phyloP scores from a whole-genome alignment of 108 stramenopile species.

The Cylindrotheca fusiformis region DNA sequence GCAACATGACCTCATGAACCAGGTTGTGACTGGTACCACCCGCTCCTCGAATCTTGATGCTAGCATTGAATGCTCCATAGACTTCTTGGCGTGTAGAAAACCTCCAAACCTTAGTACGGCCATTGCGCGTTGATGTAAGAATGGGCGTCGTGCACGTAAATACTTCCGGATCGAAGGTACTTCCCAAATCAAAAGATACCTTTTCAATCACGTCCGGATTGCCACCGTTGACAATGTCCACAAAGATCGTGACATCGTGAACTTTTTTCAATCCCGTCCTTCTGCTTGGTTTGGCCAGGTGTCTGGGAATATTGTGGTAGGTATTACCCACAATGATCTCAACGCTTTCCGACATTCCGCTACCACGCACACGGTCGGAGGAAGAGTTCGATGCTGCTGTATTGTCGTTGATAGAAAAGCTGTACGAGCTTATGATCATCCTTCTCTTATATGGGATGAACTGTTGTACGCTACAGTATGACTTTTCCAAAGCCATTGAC shows the following conservation, averaged over 20 bases:
- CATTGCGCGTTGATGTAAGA: slow-evolving; percentile 9
- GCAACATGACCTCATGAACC: slow-evolving; percentile 7
- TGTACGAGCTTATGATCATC: too few species aligned
- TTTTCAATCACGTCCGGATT: slow-evolving; percentile 45
- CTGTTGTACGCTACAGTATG: too few species aligned
- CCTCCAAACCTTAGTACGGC: slow-evolving; percentile 15
- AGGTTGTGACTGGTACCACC: slow-evolving; percentile 29
- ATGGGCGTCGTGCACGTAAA: slow-evolving; percentile 48
- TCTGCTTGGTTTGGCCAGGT: slow-evolving; percentile 20
- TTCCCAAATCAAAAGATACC: slow-evolving; percentile 51
- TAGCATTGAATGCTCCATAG: slow-evolving; percentile 34
- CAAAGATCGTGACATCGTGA: slow-evolving; percentile 51
- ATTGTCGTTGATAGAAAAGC: too few species aligned
- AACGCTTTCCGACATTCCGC: too few species aligned
- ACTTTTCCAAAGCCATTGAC: too few species aligned
- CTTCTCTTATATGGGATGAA: too few species aligned
- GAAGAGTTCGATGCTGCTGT: too few species aligned
- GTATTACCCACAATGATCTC: slow-evolving; percentile 47
- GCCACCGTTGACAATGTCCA: slow-evolving; percentile 41
- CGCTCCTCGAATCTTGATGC: slow-evolving; percentile 44
- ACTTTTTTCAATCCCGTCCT: slow-evolving; percentile 26
- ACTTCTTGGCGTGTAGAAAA: slow-evolving; percentile 51
- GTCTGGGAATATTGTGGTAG: slow-evolving; percentile 29
- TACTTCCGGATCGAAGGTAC: slow-evolving; percentile 17
- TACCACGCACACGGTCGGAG: too few species aligned